Percentiles rank a stretch among this genome's conserved stretches.
phyloP scores from a whole-genome alignment of 176 grass and related monocot genomes.

The Puccinellia tenuiflora region DNA sequence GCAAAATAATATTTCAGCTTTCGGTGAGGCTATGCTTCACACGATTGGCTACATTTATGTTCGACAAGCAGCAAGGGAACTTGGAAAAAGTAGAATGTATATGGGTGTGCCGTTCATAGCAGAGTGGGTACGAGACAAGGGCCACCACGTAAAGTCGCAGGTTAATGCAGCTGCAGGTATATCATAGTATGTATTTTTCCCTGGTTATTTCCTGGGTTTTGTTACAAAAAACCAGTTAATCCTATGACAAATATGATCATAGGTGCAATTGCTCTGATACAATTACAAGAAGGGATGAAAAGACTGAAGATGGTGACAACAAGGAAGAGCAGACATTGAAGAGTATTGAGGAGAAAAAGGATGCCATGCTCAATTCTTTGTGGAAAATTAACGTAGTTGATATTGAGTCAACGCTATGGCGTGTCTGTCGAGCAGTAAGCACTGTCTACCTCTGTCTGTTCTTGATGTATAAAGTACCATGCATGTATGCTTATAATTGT shows the following conservation, averaged over 20 bases:
- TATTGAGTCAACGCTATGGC: constrained; percentile 78
- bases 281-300: constrained; percentile 92
- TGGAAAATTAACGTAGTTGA: constrained; percentile 99
- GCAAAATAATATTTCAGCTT: constrained; percentile 62
- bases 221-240: too few species aligned
- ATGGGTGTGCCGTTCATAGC: constrained; percentile 95
- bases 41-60: constrained; percentile 96
- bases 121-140: constrained; percentile 98
- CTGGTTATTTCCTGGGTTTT: too few species aligned
- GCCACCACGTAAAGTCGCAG: constrained; percentile 90
- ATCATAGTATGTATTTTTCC: too few species aligned
- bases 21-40: constrained; percentile 97
- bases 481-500: not conserved
- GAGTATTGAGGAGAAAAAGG: constrained; percentile 86
- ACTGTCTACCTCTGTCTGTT: not conserved
- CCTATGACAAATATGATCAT: too few species aligned
- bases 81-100: constrained; percentile 69
- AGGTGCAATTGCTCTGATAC: constrained; percentile 83
- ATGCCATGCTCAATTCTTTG: constrained; percentile 75
- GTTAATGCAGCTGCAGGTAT: constrained; percentile 97
- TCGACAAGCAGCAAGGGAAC: constrained; percentile 75
- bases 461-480: not conserved
- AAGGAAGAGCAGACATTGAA: constrained; percentile 58
- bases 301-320: constrained; percentile 54
- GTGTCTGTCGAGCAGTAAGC: constrained; percentile 83